Conservation (phyloP, 1,284 basidiomycete genomes). For the Fomitopsis schrenkii region DNA sequence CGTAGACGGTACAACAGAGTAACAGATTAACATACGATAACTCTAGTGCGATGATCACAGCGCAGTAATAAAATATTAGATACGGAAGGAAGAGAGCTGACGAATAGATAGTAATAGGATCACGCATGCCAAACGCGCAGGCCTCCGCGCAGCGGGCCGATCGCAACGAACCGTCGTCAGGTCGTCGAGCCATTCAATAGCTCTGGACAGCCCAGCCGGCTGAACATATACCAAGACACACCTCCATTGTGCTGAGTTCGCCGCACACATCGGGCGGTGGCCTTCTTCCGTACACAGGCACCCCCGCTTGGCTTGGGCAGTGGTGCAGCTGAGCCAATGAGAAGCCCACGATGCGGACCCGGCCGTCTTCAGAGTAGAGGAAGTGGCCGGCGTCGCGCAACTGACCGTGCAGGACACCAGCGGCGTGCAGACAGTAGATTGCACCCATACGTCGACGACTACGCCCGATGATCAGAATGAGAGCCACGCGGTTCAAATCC, state of each 20-base stretch:
- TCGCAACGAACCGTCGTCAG: not conserved
- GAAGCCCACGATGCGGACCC: constrained; percentile 36
- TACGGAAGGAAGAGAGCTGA: not conserved
- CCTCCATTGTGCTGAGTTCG: not conserved
- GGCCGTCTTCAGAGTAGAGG: constrained; percentile 21
- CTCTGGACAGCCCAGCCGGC: not conserved
- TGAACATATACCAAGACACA: constrained; percentile 12
- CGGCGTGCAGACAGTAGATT: constrained; percentile 30
- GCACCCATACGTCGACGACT: constrained; percentile 31
- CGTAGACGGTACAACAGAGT: too few species aligned
- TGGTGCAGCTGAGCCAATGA: constrained; percentile 4
- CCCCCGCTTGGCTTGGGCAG: constrained; percentile 1
- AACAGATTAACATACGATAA: too few species aligned
- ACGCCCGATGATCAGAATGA: constrained; percentile 1
- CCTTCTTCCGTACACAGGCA: not conserved
- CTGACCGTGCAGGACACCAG: constrained; percentile 32
- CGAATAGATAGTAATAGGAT: not conserved
- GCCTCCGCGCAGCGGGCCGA: not conserved
- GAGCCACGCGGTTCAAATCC: constrained; percentile 4
- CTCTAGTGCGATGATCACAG: not conserved
- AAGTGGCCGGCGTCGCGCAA: constrained; percentile 27
- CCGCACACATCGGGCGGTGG: not conserved
- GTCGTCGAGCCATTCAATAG: constrained; percentile 7
- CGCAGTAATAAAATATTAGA: not conserved
- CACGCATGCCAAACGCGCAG: not conserved